phyloP scores from a whole-genome alignment of 805 yeast species.

The Cyberlindnera lachancei region DNA sequence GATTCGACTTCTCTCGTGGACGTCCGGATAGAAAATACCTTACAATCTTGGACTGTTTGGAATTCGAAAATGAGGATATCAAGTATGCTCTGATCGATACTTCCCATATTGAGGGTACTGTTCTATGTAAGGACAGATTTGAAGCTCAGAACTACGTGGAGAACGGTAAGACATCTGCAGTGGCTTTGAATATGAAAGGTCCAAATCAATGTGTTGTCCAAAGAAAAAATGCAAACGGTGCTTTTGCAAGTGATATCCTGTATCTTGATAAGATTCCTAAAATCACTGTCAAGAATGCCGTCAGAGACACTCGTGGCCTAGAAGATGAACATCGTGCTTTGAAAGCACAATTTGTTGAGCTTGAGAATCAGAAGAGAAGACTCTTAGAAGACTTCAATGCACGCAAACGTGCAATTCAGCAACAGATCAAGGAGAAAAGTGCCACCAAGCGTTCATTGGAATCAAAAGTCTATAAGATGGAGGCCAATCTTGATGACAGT shows the following conservation, averaged over 20 bases:
- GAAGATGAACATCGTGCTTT: slow-evolving; percentile 1
- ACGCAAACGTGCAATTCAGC: slow-evolving; percentile 11
- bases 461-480: slow-evolving; percentile 26
- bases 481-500: slow-evolving; percentile 35
- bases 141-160: slow-evolving; percentile 43
- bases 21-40: slow-evolving; percentile 34
- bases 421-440: slow-evolving; percentile 2
- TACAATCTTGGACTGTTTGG: slow-evolving; percentile 55
- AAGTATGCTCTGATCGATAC: slow-evolving; percentile 59
- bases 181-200: not conserved
- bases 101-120: slow-evolving; percentile 47
- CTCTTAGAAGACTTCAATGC: slow-evolving; percentile 9
- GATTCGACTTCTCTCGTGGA: slow-evolving; percentile 43
- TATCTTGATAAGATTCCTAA: slow-evolving; percentile 26
- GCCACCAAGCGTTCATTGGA: slow-evolving; percentile 6
- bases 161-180: slow-evolving; percentile 15
- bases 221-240: slow-evolving; percentile 29
- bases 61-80: slow-evolving; percentile 45
- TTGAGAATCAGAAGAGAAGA: slow-evolving; percentile 7
- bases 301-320: slow-evolving; percentile 11
- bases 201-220: not conserved
- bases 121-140: slow-evolving; percentile 43
- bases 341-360: not conserved
- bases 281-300: slow-evolving; percentile 13
- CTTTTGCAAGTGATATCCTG: slow-evolving; percentile 48